These are phyloP conservation scores for Pythium chondricola DNA, from an alignment of 352 stramenopile genomes.

Conservation along the genomic window DNA sequence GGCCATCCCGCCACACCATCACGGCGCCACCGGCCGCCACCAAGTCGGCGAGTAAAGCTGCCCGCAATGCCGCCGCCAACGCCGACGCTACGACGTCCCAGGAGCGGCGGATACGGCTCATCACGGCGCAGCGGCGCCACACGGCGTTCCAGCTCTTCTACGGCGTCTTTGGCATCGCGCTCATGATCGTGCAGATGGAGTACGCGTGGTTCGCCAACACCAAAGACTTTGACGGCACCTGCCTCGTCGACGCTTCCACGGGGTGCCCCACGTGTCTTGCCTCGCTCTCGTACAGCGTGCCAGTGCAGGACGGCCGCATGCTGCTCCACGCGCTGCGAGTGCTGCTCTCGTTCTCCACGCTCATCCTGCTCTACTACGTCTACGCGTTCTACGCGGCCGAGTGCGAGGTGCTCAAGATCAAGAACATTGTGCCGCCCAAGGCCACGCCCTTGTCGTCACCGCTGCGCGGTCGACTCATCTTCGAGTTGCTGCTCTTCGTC, in stretches of 20 bases:
- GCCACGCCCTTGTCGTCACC: conserved; percentile 57
- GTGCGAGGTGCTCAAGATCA: conserved; percentile 74
- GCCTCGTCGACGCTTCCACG: conserved; percentile 21
- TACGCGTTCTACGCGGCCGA: conserved; percentile 60
- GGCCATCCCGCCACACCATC: conserved; percentile 13
- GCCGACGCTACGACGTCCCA: conserved; percentile 34
- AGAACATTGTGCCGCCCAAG: conserved; percentile 70
- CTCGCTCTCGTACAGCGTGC: conserved; percentile 22
- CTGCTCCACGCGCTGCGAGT: conserved; percentile 57
- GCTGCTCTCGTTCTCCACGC: conserved; percentile 60
- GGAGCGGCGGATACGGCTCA: conserved; percentile 44
- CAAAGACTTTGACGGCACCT: conserved; percentile 24
- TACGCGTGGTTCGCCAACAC: conserved; percentile 70
- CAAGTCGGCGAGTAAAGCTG: not conserved
- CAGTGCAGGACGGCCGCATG: conserved; percentile 47
- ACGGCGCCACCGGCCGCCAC: not conserved
- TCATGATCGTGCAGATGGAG: conserved; percentile 76
- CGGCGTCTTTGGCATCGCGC: conserved; percentile 47
- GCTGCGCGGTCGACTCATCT: conserved; percentile 32
- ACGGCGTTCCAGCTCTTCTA: conserved; percentile 69
- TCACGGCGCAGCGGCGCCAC: conserved; percentile 36
- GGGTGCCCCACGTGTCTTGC: conserved; percentile 37
- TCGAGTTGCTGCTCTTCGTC: conserved; percentile 44
- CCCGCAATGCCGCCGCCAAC: conserved; percentile 25
- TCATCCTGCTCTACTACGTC: conserved; percentile 63